These are phyloP conservation scores for Hypericum androsaemum DNA, from an alignment of 345 rosid genomes.

Conservation along the genomic window DNA sequence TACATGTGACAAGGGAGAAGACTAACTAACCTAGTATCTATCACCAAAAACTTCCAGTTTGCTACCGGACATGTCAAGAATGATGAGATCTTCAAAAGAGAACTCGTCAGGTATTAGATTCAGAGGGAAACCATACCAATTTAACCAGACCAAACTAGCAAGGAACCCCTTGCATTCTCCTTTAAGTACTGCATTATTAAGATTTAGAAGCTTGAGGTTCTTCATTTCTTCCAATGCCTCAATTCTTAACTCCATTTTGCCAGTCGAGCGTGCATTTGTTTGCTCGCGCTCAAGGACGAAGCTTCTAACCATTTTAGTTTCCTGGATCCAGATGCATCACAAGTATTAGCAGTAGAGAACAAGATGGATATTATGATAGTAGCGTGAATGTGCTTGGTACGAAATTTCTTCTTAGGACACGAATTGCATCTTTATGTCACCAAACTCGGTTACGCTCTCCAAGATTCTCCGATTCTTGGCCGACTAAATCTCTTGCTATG, in stretches of 20 bases:
- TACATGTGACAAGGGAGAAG: not conserved
- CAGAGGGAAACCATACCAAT: conserved; percentile 15
- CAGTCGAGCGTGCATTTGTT: not conserved
- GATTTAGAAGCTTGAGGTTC: conserved; percentile 12
- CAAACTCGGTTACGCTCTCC: conserved; percentile 3
- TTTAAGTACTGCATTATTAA: conserved; percentile 8
- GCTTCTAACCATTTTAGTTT: not conserved
- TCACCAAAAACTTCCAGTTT: conserved; percentile 9
- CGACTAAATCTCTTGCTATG: conserved; percentile 6
- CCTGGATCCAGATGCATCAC: not conserved
- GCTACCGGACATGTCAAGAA: conserved; percentile 15
- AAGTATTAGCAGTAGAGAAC: not conserved
- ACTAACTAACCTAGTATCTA: conserved; percentile 5
- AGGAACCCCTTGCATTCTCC: conserved; percentile 13
- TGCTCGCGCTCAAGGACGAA: not conserved
- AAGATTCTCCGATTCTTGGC: conserved; percentile 5
- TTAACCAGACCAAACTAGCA: conserved; percentile 13
- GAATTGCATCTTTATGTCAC: conserved; percentile 5
- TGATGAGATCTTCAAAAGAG: conserved; percentile 4
- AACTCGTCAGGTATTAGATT: conserved; percentile 4
- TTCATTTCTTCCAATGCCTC: conserved; percentile 12
- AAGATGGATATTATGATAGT: not conserved
- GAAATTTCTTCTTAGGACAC: not conserved
- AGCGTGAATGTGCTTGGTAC: not conserved
- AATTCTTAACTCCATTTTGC: not conserved